A percentile compares a stretch with the other conserved stretches of the same genome.
phyloP scores from a whole-genome alignment of 768 basidiomycete genomes.

The Tricholomella constricta region DNA sequence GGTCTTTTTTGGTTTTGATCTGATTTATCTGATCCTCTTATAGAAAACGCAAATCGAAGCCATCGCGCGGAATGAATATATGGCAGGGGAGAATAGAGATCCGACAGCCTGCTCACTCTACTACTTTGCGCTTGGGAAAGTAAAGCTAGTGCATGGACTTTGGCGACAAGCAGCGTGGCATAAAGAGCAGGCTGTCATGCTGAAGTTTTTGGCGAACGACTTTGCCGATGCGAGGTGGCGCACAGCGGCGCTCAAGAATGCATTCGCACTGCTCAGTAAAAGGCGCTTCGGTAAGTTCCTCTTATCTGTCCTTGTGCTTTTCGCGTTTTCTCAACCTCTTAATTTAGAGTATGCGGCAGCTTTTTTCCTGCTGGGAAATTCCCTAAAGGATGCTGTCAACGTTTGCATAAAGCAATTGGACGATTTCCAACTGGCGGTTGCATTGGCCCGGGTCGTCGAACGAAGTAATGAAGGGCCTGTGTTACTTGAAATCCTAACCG shows the following conservation, averaged over 20 bases:
- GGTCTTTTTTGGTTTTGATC: background rate
- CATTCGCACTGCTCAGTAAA: constrained; percentile 88
- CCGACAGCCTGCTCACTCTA: constrained; percentile 87
- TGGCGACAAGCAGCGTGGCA: constrained; percentile 97
- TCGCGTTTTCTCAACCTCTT: too few species aligned
- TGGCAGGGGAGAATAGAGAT: constrained; percentile 84
- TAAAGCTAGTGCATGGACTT: constrained; percentile 88
- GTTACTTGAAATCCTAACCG: constrained; percentile 67
- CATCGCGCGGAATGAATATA: constrained; percentile 91
- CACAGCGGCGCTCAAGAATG: constrained; percentile 95
- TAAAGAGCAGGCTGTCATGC: constrained; percentile 83
- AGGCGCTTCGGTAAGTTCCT: constrained; percentile 78
- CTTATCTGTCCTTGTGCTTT: background rate
- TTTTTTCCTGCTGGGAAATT: constrained; percentile 92
- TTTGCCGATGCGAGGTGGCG: constrained; percentile 84
- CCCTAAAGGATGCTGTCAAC: constrained; percentile 87
- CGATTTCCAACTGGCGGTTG: constrained; percentile 90
- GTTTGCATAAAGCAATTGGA: constrained; percentile 86
- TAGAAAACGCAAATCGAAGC: constrained; percentile 78
- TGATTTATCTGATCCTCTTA: constrained; percentile 4
- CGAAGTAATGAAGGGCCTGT: constrained; percentile 81
- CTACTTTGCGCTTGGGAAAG: constrained; percentile 94
- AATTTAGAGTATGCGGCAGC: constrained; percentile 99
- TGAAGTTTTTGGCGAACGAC: constrained; percentile 91
- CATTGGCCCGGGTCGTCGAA: constrained; percentile 84